phyloP scores from a whole-genome alignment of 2,329 filamentous ascomycete genomes.

The Claviceps humidiphila region DNA sequence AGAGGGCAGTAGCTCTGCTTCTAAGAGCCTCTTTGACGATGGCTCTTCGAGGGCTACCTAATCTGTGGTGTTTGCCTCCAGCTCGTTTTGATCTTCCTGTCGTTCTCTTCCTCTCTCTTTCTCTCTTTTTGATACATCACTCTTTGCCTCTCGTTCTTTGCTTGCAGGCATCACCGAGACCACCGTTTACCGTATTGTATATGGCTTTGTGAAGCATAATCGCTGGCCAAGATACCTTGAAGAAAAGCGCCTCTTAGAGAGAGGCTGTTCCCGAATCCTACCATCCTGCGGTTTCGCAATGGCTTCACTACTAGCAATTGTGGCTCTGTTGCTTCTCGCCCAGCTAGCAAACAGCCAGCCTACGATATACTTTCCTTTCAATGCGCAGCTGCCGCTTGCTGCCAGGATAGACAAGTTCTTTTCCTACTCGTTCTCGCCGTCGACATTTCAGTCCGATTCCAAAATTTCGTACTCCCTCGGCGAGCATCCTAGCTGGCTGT shows the following conservation, averaged over 20 bases:
- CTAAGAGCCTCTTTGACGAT: constrained; percentile 19
- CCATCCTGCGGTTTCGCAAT: constrained; percentile 9
- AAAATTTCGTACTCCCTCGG: constrained; percentile 53
- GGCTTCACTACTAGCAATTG: constrained; percentile 15
- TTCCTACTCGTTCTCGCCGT: constrained; percentile 55
- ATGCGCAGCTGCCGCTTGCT: constrained; percentile 71
- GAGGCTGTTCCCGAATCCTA: background rate
- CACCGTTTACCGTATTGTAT: background rate
- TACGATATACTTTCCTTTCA: constrained; percentile 55
- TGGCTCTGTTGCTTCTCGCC: constrained; percentile 17
- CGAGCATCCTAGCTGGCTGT: constrained; percentile 61
- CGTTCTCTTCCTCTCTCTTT: constrained; percentile 3
- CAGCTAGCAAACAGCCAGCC: constrained; percentile 25
- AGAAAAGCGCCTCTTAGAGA: background rate
- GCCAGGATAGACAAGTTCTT: constrained; percentile 56
- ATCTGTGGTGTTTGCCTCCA: constrained; percentile 1
- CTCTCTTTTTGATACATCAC: constrained; percentile 3
- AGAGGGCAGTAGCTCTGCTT: constrained; percentile 20
- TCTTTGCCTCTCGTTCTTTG: background rate
- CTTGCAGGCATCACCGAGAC: background rate
- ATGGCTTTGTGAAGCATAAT: constrained; percentile 2
- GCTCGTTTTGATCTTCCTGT: constrained; percentile 1
- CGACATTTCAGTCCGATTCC: constrained; percentile 58
- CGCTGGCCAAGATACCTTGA: background rate
- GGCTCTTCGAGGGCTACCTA: constrained; percentile 5